Evolutionary conservation across 257 asterid genomes (phyloP).

Genomic region (Eustoma russellianum): DNA sequence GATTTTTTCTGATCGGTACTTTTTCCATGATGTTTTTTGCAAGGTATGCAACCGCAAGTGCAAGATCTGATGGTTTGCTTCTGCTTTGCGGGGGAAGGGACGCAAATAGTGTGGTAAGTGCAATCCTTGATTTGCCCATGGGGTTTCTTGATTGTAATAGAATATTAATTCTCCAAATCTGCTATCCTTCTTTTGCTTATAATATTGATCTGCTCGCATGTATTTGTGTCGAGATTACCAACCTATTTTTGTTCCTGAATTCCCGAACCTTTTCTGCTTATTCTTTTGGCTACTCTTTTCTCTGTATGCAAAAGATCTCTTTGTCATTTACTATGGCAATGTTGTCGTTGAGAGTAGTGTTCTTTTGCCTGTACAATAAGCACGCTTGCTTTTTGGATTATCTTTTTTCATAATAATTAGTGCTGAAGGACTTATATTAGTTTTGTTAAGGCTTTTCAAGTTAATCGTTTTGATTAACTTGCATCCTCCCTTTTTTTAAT

Average conservation of each 20-base stretch:
- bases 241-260: background rate
- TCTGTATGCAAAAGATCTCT: too few species aligned
- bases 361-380: too few species aligned
- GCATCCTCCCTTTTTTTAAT: background rate
- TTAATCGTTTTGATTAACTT: too few species aligned
- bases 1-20: conserved; percentile 10
- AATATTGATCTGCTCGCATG: background rate
- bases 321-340: too few species aligned
- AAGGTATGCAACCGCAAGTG: conserved; percentile 99
- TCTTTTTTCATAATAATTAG: too few species aligned
- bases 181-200: background rate
- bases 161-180: background rate
- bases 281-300: background rate
- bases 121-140: background rate
- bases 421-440: too few species aligned
- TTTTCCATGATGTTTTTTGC: conserved; percentile 11
- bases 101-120: conserved; percentile 90
- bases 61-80: conserved; percentile 99
- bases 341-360: too few species aligned
- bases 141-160: too few species aligned
- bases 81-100: conserved; percentile 99
- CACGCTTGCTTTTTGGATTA: too few species aligned
- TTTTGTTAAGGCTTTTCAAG: too few species aligned
- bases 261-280: too few species aligned
- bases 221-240: background rate